Conservation (phyloP, 768 basidiomycete genomes). For the Termitomyces sp. region DNA sequence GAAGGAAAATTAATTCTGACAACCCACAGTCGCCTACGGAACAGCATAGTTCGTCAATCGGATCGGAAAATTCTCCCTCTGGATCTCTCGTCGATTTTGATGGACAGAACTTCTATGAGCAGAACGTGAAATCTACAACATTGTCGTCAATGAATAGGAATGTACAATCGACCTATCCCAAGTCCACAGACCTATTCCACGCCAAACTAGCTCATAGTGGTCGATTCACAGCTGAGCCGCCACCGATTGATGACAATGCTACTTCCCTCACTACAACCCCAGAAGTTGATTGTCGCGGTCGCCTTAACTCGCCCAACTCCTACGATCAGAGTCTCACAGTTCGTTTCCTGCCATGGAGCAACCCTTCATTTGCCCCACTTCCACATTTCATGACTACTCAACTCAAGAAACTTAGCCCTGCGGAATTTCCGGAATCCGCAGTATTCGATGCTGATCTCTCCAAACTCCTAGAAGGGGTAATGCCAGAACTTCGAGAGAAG, state of each 20-base stretch:
- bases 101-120: constrained; percentile 32
- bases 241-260: not conserved
- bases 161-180: constrained; percentile 15
- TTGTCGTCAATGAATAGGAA: not conserved
- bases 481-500: constrained; percentile 53
- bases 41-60: constrained; percentile 3
- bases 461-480: constrained; percentile 44
- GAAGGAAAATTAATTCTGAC: constrained; percentile 43
- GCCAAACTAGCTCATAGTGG: constrained; percentile 18
- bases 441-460: constrained; percentile 46
- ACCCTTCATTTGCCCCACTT: constrained; percentile 54
- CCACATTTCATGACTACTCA: constrained; percentile 50
- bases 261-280: not conserved
- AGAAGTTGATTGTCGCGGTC: not conserved
- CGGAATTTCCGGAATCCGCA: constrained; percentile 55
- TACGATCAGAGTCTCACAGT: not conserved
- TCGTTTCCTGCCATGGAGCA: constrained; percentile 51
- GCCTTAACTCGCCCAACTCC: not conserved
- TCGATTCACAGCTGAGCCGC: constrained; percentile 25
- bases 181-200: not conserved
- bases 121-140: constrained; percentile 36
- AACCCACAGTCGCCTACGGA: constrained; percentile 4
- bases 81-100: not conserved
- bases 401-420: constrained; percentile 45
- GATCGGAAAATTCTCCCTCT: constrained; percentile 6